Percentiles rank a stretch among this genome's conserved stretches.
Conservation (phyloP, 2,329 filamentous ascomycete species). For the Fusarium nanum region DNA sequence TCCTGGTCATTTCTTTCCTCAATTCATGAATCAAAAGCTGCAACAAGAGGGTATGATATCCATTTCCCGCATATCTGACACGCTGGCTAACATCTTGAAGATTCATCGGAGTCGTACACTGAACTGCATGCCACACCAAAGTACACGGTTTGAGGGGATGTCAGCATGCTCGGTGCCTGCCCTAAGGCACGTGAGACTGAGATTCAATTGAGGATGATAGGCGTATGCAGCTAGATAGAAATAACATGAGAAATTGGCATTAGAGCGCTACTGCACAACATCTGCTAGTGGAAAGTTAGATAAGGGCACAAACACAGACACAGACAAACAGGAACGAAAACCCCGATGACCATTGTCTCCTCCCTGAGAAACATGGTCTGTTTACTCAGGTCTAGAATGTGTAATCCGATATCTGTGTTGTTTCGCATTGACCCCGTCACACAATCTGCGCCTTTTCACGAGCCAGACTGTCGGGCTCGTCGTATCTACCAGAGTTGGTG, state of each 20-base stretch:
- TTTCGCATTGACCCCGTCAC: neutral
- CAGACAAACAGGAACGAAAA: neutral
- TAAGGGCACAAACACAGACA: neutral
- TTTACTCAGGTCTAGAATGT: neutral
- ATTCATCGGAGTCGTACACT: neutral
- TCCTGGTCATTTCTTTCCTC: neutral
- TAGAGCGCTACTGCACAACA: neutral
- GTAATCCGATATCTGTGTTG: neutral
- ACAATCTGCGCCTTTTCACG: neutral
- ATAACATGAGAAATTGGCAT: neutral
- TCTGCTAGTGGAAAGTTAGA: neutral
- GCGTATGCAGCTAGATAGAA: neutral
- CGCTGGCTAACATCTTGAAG: neutral
- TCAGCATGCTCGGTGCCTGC: neutral
- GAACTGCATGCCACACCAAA: neutral
- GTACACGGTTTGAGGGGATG: neutral
- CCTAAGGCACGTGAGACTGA: neutral
- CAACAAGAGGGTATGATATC: neutral
- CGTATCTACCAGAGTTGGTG: too few species aligned
- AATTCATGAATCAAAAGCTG: neutral
- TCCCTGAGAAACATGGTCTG: too few species aligned
- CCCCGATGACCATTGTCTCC: neutral
- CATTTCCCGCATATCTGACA: rapidly evolving
- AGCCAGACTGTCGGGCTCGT: neutral
- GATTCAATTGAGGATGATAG: neutral